These are phyloP conservation scores for Melaleuca quinquenervia DNA, from an alignment of 345 rosid genomes.

Conservation along the genomic window DNA sequence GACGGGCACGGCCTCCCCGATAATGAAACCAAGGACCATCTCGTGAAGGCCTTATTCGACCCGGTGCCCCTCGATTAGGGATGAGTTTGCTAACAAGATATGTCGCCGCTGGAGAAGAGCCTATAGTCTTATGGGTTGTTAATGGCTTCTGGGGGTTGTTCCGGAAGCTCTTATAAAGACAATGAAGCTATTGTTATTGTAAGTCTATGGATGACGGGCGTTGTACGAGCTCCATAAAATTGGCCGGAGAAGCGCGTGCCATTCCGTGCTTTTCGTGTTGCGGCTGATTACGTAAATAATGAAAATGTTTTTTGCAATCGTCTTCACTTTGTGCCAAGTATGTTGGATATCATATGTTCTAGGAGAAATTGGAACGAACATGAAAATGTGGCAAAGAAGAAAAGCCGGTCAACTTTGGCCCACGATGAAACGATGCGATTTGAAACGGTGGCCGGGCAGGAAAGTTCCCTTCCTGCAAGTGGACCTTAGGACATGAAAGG, in stretches of 20 bases:
- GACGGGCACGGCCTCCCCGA: conserved; percentile 2
- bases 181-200: neutral
- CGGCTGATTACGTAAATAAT: neutral
- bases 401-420: neutral
- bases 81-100: neutral
- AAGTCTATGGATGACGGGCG: neutral
- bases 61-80: neutral
- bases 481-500: too few relatives aligned
- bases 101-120: neutral
- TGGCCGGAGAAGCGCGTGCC: neutral
- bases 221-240: neutral
- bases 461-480: too few relatives aligned
- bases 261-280: neutral
- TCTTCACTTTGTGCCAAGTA: neutral
- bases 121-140: neutral
- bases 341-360: neutral
- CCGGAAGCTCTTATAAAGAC: neutral
- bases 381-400: neutral
- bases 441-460: too few relatives aligned
- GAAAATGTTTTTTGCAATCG: neutral
- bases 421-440: neutral
- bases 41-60: neutral
- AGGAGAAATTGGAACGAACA: neutral
- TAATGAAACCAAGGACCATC: neutral
- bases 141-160: neutral